These are phyloP conservation scores for Kalanchoe fedtschenkoi DNA, from an alignment of 164 flowering plant genomes.

Conservation along the genomic window DNA sequence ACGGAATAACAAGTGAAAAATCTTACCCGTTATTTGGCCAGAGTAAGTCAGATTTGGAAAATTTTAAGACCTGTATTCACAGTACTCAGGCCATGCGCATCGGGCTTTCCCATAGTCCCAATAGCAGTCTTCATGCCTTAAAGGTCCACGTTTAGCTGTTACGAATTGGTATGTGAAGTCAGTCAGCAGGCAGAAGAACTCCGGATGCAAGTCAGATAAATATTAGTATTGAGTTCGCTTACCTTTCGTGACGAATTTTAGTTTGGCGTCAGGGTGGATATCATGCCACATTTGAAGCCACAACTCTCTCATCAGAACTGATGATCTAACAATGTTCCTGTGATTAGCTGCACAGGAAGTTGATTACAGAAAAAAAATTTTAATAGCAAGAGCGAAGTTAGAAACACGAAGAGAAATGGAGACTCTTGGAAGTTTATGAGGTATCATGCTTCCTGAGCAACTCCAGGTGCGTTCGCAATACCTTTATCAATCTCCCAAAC, in stretches of 20 bases:
- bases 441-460: background rate
- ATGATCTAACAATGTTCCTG: constrained; percentile 83
- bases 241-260: constrained; percentile 92
- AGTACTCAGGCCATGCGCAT: constrained; percentile 85
- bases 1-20: constrained; percentile 5
- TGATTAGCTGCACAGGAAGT: constrained; percentile 56
- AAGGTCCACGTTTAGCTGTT: constrained; percentile 86
- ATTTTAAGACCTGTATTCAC: constrained; percentile 75
- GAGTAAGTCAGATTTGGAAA: background rate
- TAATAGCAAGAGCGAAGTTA: background rate
- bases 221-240: background rate
- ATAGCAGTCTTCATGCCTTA: constrained; percentile 88
- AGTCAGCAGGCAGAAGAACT: background rate
- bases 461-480: constrained; percentile 8
- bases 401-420: background rate
- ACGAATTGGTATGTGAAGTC: constrained; percentile 5
- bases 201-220: background rate
- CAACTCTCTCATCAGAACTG: constrained; percentile 85
- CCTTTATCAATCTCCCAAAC: constrained; percentile 97
- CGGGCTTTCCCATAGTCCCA: constrained; percentile 99
- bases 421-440: background rate
- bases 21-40: too few relatives aligned
- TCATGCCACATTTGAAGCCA: constrained; percentile 99
- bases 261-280: constrained; percentile 59
- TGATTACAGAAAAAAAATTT: background rate